Base-by-base conservation (phyloP, 2,329 filamentous ascomycete species). In the Neodidymelliopsis sp. region DNA sequence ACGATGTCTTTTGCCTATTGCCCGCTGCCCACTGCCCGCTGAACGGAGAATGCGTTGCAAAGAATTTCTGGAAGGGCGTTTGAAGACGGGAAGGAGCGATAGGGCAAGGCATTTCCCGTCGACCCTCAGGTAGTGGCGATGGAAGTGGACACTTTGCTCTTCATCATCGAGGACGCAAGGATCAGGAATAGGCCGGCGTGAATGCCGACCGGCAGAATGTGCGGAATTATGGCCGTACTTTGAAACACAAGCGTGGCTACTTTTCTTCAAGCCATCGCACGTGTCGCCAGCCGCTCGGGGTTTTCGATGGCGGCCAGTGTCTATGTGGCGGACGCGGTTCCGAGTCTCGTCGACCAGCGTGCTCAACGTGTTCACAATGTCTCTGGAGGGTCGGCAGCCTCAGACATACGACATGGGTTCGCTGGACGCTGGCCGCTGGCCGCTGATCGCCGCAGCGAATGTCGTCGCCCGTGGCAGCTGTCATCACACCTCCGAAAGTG, bases 201-300 rank as follows among this genome's bases (percentile, higher is more conserved):
- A 7, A 35, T 9, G 9, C 38, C 29, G 33, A n/a, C 33, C 38
- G 49, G 49, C 28, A 42, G 33, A 34, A 42, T 33, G 15, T 6
- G 29, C 49, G 47, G 40, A 50, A 50, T 27, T 27, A 20, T n/a
- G 35, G 35, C 40, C 29, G 30, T 23, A 12, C 24, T 36, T 33
- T 52, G 49, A 47, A 52, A 52, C 49, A 43, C 49, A 52, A 47
- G 49, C 37, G 38, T 47, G 23, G 42, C 28, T 42, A 37, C 30
- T 41, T 38, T 39, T 36, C 15, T 18, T 22, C 28, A 50, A 40
- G 42, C 49, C 38, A 30, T 39, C 23, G 43, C 57, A 58, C 55
- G 55, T 58, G 59, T 48, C 52, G 50, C 44, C 30, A 42, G 39
- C 29, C 31, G 51, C 22, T 47, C 55, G 50, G 53, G 49, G 44